Base-by-base conservation (phyloP, 306 rosid genomes). In the Cicer bijugum region DNA sequence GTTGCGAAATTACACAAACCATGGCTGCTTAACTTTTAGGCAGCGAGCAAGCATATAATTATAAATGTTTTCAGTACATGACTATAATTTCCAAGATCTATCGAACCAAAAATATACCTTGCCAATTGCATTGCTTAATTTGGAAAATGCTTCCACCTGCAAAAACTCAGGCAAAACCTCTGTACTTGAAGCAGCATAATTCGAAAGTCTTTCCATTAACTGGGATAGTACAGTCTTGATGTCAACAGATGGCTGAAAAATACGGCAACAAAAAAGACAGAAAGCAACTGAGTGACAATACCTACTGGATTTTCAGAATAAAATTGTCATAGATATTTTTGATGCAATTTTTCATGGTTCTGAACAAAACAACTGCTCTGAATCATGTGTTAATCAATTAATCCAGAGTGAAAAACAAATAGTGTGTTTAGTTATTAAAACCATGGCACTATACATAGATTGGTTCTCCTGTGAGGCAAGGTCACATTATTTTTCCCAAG, bases 121-220 rank as follows among this genome's bases (percentile, higher is more conserved):
- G 82, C 97, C 93, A 67, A 95, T 95, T 71, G 97, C 94, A 81
- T 78, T 87, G 88, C 95, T 91, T 82, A 95, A 87, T 86, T 91
- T 95, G 40, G 97, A 87, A 88, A 95, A 95, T 50, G 99, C 99
- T 87, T 95, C 97, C 65, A 95, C 99, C 89, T 91, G 97, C 85
- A 95, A 87, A 75, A 95, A 95, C 82, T 95, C 99, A 12, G 99
- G 99, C 75, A 95, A 78, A 77, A 91, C 97, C 86, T 95, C 99
- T 15, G 89, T 55, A 82, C 97, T 95, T 75, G 99, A 95, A 61
- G 97, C 97, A 71, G 99, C 97, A 84, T 95, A 91, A 74, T 95
- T 88, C 43, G 99, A 90, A 81, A 95, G 97, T 75, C 99, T 90
- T 78, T 95, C 96, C 99, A 95, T 95, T 73, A 95, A 85, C 75